phyloP scores from a whole-genome alignment of 129 eudicot genomes.

The Artemisia argyi region DNA sequence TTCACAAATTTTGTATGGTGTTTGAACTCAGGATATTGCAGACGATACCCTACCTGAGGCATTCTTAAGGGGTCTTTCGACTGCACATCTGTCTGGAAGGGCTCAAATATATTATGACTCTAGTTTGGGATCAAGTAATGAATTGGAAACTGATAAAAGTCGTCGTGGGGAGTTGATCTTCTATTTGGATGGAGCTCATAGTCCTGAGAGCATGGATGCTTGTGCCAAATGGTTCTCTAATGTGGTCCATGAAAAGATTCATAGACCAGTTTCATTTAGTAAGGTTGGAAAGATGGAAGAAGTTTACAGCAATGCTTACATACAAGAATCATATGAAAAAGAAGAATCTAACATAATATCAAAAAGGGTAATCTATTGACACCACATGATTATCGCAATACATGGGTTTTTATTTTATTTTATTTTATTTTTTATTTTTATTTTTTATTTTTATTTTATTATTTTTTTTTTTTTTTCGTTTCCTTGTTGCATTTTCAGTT shows the following conservation, averaged over 20 bases:
- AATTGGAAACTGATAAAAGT: conserved; percentile 11
- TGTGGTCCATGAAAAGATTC: conserved; percentile 49
- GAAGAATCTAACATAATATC: conserved; percentile 35
- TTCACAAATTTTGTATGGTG: conserved; percentile 5
- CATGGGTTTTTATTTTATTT: no score
- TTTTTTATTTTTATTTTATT: no score
- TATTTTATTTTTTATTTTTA: no score
- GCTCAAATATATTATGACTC: conserved; percentile 67
- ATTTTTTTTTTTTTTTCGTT: neutral
- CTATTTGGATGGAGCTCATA: conserved; percentile 94
- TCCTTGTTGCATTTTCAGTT: neutral
- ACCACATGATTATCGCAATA: neutral
- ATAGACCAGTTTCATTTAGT: conserved; percentile 28
- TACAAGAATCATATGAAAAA: conserved; percentile 21
- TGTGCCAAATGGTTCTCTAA: conserved; percentile 85
- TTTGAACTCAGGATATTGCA: conserved; percentile 40
- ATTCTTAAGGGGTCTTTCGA: conserved; percentile 75
- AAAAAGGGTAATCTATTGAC: conserved; percentile 49
- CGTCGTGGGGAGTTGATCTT: conserved; percentile 66
- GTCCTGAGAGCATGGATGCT: conserved; percentile 94
- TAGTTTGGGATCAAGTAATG: conserved; percentile 22
- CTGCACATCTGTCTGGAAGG: conserved; percentile 86
- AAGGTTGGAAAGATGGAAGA: conserved; percentile 23
- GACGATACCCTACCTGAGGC: conserved; percentile 60
- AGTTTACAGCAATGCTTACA: conserved; percentile 35